These are phyloP conservation scores for Physcomitrium patens DNA, from an alignment of 225 moss, liverwort and hornwort species.

Conservation along the genomic window DNA sequence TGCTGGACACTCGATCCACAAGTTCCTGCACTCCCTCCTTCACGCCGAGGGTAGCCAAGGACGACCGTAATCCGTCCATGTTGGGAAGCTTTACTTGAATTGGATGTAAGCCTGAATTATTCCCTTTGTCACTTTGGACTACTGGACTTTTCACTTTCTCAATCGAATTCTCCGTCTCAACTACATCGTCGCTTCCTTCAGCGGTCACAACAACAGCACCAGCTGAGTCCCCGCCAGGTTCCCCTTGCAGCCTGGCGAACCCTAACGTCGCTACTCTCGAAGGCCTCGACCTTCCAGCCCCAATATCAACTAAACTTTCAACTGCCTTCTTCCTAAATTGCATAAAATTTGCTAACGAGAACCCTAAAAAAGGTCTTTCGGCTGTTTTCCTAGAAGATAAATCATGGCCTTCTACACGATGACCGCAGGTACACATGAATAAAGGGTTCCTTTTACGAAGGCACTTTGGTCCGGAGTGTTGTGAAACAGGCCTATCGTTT, in stretches of 20 bases:
- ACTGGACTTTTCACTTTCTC: conserved; percentile 20
- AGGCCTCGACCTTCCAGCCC: conserved; percentile 43
- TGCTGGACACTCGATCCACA: conserved; percentile 50
- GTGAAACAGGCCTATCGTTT: conserved; percentile 15
- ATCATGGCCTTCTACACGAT: conserved; percentile 33
- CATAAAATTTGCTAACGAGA: conserved; percentile 50
- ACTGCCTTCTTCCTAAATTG: conserved; percentile 35
- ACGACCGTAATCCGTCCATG: conserved; percentile 27
- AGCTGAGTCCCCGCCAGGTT: conserved; percentile 45
- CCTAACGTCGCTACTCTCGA: conserved; percentile 43
- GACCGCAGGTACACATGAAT: conserved; percentile 44
- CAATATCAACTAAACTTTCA: conserved; percentile 44
- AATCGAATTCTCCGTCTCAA: conserved; percentile 34
- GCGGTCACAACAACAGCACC: conserved; percentile 35
- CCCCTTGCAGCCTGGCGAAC: conserved; percentile 69
- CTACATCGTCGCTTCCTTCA: conserved; percentile 35
- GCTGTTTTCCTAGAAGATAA: conserved; percentile 36
- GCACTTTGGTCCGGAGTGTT: conserved; percentile 22
- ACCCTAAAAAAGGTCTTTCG: conserved; percentile 51
- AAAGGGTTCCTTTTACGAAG: conserved; percentile 48
- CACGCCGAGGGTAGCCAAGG: conserved; percentile 25
- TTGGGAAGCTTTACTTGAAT: conserved; percentile 29
- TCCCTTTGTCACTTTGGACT: conserved; percentile 39
- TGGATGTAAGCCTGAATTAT: conserved; percentile 28
- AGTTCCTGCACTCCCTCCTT: conserved; percentile 62